A percentile compares a stretch with the other conserved stretches of the same genome.
phyloP scores from a whole-genome alignment of 768 basidiomycete species.

The Termitomyces bulborhizus region DNA sequence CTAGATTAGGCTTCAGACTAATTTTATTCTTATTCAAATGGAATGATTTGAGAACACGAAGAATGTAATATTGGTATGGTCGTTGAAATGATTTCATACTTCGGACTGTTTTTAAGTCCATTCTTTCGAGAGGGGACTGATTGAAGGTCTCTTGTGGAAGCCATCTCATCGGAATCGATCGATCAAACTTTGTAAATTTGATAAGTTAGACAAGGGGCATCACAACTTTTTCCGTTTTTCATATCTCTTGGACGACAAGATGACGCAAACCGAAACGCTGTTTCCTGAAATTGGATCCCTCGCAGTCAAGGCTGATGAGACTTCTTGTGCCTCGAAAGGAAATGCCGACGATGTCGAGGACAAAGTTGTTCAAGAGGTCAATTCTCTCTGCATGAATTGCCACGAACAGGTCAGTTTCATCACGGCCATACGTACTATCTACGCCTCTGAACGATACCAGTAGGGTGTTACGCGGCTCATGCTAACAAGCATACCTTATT shows the following conservation, averaged over 20 bases:
- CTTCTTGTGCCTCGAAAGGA: not conserved
- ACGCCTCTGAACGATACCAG: conserved; percentile 18
- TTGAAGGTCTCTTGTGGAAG: too few species aligned
- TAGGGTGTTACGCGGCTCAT: conserved; percentile 88
- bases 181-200: not conserved
- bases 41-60: not conserved
- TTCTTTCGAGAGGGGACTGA: too few species aligned
- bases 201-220: not conserved
- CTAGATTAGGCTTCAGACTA: not conserved
- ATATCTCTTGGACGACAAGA: not conserved
- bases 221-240: not conserved
- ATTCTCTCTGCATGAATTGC: conserved; percentile 93
- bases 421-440: not conserved
- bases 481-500: conserved; percentile 92
- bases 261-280: conserved; percentile 4
- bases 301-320: conserved; percentile 10
- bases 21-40: not conserved
- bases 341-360: conserved; percentile 40
- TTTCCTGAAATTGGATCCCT: conserved; percentile 13
- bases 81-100: not conserved
- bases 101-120: too few species aligned
- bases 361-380: conserved; percentile 72
- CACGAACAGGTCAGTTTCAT: conserved; percentile 66
- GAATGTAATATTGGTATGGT: not conserved
- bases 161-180: not conserved